Conservation (phyloP, 352 stramenopile genomes). For the Phytophthora meadii region DNA sequence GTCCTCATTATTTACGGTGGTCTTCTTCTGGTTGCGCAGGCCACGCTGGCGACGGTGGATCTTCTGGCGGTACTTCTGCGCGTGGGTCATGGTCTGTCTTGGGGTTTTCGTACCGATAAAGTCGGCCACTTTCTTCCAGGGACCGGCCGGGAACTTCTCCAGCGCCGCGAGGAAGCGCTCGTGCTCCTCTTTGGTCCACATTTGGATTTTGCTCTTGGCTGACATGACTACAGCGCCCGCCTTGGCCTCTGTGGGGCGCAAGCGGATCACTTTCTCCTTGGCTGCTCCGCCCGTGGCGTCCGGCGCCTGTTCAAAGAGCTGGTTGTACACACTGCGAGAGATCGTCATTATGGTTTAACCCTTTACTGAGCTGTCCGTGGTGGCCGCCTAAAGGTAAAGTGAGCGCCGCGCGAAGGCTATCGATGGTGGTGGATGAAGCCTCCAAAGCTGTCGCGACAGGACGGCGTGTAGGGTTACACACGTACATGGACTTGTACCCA, state of each 20-base stretch:
- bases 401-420: conserved; percentile 6
- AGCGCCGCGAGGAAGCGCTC: conserved; percentile 85
- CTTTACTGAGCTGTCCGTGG: conserved; percentile 13
- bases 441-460: conserved; percentile 9
- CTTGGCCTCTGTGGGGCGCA: conserved; percentile 83
- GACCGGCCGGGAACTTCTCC: conserved; percentile 84
- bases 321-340: conserved; percentile 84
- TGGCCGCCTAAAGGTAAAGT: conserved; percentile 20
- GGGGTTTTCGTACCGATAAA: conserved; percentile 88
- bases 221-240: conserved; percentile 79
- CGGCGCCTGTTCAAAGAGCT: conserved; percentile 77
- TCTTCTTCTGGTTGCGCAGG: conserved; percentile 83
- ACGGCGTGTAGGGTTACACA: conserved; percentile 25
- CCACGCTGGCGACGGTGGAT: conserved; percentile 76
- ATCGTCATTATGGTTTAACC: conserved; percentile 64
- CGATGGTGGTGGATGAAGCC: conserved; percentile 31
- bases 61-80: conserved; percentile 88
- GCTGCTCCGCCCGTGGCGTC: conserved; percentile 26
- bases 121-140: conserved; percentile 89
- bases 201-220: conserved; percentile 85
- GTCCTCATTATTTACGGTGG: background rate
- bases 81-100: conserved; percentile 94
- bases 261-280: conserved; percentile 76
- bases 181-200: conserved; percentile 90
- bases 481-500: conserved; percentile 34